A percentile compares a stretch with the other conserved stretches of the same genome.
These are phyloP conservation scores for Warburgia ugandensis DNA, from an alignment of 164 flowering plant genomes.

Conservation along the genomic window DNA sequence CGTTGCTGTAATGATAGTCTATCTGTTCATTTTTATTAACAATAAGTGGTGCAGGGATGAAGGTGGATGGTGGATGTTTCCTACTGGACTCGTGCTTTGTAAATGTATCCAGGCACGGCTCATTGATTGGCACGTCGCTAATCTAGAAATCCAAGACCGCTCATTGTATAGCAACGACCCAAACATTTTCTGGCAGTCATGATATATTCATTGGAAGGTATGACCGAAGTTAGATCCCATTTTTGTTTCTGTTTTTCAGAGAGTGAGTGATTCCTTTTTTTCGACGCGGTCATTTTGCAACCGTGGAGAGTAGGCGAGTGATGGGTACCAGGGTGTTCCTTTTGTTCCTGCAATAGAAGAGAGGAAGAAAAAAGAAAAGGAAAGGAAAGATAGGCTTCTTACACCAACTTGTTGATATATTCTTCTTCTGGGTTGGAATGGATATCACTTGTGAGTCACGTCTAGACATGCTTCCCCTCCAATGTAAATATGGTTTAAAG, in stretches of 20 bases:
- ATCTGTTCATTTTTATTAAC: no score
- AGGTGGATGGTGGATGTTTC: slow-evolving; percentile 98
- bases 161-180: slow-evolving; percentile 86
- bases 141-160: slow-evolving; percentile 97
- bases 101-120: slow-evolving; percentile 85
- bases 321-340: background rate
- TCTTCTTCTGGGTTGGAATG: no score
- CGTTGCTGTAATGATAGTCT: no score
- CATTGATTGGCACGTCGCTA: slow-evolving; percentile 90
- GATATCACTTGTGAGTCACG: no score
- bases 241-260: background rate
- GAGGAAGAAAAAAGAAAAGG: no score
- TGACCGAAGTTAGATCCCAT: slow-evolving; percentile 1
- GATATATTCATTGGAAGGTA: slow-evolving; percentile 16
- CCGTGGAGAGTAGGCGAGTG: no score
- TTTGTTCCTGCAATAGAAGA: no score
- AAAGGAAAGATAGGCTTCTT: no score
- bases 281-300: background rate
- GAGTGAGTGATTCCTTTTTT: background rate
- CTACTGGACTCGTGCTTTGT: slow-evolving; percentile 76
- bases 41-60: slow-evolving; percentile 84
- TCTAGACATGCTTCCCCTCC: no score
- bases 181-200: slow-evolving; percentile 90
- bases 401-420: no score
- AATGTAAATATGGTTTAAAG: no score